Evolutionary conservation across 2,329 filamentous ascomycete genomes (phyloP).

Genomic region (Exserohilum turcica): DNA sequence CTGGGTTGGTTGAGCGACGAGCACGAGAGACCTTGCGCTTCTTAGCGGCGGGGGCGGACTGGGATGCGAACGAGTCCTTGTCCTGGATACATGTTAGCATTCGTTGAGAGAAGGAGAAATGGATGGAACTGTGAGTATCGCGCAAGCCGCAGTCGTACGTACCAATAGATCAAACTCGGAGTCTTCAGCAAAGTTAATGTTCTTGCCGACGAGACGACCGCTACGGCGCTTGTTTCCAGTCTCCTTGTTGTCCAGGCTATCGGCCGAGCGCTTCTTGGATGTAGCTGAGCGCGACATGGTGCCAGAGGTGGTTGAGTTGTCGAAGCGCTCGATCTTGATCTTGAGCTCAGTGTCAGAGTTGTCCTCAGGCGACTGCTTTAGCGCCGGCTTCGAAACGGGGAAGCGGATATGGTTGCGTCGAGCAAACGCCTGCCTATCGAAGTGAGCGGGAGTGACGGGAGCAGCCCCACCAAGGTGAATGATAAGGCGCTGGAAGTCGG

Average conservation of each 20-base stretch:
- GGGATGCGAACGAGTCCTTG: constrained; percentile 6
- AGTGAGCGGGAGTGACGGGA: constrained; percentile 20
- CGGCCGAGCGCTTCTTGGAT: constrained; percentile 8
- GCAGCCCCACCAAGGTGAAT: constrained; percentile 23
- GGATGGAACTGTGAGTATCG: background rate
- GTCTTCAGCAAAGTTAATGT: constrained; percentile 11
- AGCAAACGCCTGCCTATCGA: constrained; percentile 23
- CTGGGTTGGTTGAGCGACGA: background rate
- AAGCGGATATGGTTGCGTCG: constrained; percentile 15
- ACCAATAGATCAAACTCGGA: constrained; percentile 11
- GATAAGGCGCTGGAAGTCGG: constrained; percentile 27
- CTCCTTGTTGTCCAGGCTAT: background rate
- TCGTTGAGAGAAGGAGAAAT: background rate
- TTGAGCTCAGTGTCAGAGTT: background rate
- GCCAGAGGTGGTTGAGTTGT: too few relatives aligned
- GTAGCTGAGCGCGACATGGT: background rate
- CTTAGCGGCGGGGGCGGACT: constrained; percentile 16
- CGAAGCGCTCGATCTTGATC: background rate
- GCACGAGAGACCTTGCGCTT: constrained; percentile 13
- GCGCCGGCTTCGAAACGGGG: background rate
- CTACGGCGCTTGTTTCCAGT: constrained; percentile 13
- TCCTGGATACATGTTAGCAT: constrained; percentile 10
- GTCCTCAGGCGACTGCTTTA: background rate
- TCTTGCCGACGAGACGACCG: constrained; percentile 14
- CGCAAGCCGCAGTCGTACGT: background rate